These are phyloP conservation scores for Naganishia sp. DNA, from an alignment of 1,284 basidiomycete species.

Conservation along the genomic window DNA sequence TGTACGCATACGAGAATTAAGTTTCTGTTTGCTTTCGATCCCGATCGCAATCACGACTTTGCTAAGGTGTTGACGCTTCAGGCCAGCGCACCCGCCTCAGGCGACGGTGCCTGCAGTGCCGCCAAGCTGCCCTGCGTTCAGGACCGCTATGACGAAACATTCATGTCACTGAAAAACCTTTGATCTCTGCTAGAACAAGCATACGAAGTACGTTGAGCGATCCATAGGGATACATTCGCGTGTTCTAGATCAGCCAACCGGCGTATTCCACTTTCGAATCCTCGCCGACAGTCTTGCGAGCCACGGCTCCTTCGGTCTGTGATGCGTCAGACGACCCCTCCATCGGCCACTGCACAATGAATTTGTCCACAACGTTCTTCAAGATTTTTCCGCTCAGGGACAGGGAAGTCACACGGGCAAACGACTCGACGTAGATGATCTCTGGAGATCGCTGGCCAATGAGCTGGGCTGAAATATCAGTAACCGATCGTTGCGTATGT, in stretches of 20 bases:
- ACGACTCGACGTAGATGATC: conserved; percentile 90
- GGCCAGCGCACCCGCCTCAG: too few species aligned
- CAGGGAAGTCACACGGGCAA: conserved; percentile 79
- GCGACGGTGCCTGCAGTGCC: too few species aligned
- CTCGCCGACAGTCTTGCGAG: neutral
- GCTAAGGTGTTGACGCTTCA: too few species aligned
- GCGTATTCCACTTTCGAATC: conserved; percentile 14
- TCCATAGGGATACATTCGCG: too few species aligned
- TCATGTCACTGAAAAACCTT: neutral
- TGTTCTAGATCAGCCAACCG: conserved; percentile 26
- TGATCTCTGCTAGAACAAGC: neutral
- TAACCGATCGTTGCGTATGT: too few species aligned
- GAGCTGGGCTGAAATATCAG: conserved; percentile 59
- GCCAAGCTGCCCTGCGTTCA: neutral
- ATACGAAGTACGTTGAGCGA: too few species aligned
- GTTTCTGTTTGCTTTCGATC: too few species aligned
- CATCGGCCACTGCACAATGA: conserved; percentile 80
- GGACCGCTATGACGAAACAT: neutral
- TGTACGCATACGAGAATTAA: neutral
- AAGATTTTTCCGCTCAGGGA: conserved; percentile 85
- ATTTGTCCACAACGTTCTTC: conserved; percentile 77
- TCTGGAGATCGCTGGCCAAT: conserved; percentile 71
- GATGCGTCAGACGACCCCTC: neutral
- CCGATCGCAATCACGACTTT: too few species aligned
- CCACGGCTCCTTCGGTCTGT: neutral